Base-by-base conservation (phyloP, 1,284 basidiomycete species). In the Porodaedalea pini region DNA sequence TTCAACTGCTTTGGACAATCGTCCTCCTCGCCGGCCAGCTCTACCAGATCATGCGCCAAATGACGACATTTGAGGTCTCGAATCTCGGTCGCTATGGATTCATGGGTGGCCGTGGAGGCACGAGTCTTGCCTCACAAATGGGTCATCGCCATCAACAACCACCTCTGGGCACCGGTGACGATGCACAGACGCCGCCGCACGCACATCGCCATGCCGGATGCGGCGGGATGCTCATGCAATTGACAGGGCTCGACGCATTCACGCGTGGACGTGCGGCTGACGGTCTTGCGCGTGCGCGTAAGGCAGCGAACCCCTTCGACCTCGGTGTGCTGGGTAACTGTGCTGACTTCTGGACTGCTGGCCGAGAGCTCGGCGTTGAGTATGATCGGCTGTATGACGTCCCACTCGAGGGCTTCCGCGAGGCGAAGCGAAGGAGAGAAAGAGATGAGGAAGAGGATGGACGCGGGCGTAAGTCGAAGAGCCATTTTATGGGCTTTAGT, bases 41-140 rank as follows among this genome's bases (percentile, higher is more conserved):
- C 39, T 97, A 92, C 90, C 96, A 98, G 73, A 83, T 98, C 54
- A 82, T 87, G 7, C 81, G 90, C 17, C 96, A 99, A 69, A 92
- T 99, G 84, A 99, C 96, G 0, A 98, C 96, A 0, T 81, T 97
- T 57, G 96, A 99, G 69, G 92, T 98, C 4, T 90, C 87, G 58
- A 99, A 99, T 68, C 83, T 98, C 2, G 94, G 95, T 0, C 81
- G 96, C 50, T 98, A 89, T 67, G 96, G 97, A 2, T 98, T 87
- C 75, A 98, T 99, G 94, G 97, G 96, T 48, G 94, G 94, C 0
- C 85, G 91, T 29, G 93, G 92, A 0, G 91, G 92, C 4, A 80
- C 80, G 1, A 82, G 78, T 53, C 71, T 89, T 17, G 72, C 72
- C 47, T 77, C 77, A 31, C 89, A 90, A 68, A 88, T 88, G 85